phyloP scores from a whole-genome alignment of 768 basidiomycete species.

The Boletus rubescentipes region DNA sequence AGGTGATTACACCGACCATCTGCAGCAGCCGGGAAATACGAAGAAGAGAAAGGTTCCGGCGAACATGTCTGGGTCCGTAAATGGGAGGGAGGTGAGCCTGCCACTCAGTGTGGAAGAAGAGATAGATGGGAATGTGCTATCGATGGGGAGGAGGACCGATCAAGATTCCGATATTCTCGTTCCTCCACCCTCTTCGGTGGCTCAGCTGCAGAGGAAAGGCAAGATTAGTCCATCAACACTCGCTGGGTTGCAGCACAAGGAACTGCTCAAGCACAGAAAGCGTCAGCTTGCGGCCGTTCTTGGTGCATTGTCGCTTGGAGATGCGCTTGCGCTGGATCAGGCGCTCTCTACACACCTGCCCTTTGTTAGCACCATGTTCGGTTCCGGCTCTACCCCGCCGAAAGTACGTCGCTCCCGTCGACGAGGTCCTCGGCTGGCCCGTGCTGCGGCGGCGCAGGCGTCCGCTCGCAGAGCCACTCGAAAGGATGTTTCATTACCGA shows the following conservation, averaged over 20 bases:
- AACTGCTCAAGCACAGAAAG: conserved; percentile 65
- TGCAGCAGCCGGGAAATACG: conserved; percentile 77
- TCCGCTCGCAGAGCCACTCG: conserved; percentile 5
- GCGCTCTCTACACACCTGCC: conserved; percentile 55
- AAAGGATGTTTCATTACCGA: conserved; percentile 46
- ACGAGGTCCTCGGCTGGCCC: conserved; percentile 49
- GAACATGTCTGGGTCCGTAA: conserved; percentile 44
- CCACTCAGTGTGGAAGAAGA: conserved; percentile 46
- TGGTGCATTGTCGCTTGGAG: conserved; percentile 62
- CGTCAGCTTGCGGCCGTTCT: conserved; percentile 70
- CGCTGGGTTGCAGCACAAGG: conserved; percentile 74
- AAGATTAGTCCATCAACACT: conserved; percentile 60
- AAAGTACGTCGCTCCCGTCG: conserved; percentile 58
- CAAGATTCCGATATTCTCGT: conserved; percentile 23
- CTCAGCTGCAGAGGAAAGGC: conserved; percentile 33
- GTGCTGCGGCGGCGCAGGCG: conserved; percentile 34
- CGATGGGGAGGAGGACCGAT: conserved; percentile 27
- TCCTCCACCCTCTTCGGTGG: conserved; percentile 19
- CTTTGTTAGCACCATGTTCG: conserved; percentile 37
- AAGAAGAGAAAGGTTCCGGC: conserved; percentile 88
- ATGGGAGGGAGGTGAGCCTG: conserved; percentile 43
- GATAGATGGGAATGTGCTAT: conserved; percentile 28
- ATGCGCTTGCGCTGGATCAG: conserved; percentile 75
- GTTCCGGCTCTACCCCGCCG: conserved; percentile 27
- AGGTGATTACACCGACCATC: conserved; percentile 65